Evolutionary conservation across 1,284 basidiomycete species (phyloP), one percentile per base, ranked within the genome.

Genomic region (Moesziomyces antarcticus): DNA sequence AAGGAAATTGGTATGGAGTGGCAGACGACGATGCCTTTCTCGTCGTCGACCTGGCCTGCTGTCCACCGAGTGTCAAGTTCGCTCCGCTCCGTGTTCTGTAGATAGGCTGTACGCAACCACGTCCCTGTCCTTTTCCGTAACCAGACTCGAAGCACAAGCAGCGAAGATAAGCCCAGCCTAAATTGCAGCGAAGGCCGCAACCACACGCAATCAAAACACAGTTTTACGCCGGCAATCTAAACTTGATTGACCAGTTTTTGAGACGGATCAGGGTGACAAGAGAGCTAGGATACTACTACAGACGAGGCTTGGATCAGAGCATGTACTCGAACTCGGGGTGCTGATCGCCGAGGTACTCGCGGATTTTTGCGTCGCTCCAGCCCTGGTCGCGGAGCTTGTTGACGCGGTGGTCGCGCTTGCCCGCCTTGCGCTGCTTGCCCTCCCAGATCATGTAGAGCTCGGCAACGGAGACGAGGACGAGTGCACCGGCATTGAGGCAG

Each of bases 301-400:
- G 5, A 35, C 10, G 27, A 37, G 11, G 18, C 30, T 13, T 33
- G 22, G 8, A 54, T 66, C 52, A 73, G 20, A 73, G 70, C 54
- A 67, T 73, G 65, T 68, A 73, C 27, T 45, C 45, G 55, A 68
- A 82, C 24, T 78, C 77, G 20, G 80, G 77, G 37, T 81, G 77
- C 27, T 66, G 62, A 47, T 82, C 80, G 27, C 80, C 80, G 13
- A 82, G 67, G 47, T 76, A 76, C 42, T 66, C 64, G 33, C 73
- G 68, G 47, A 81, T 76, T 25, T 67, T 59, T 35, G 73, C 73
- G 27, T 75, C 58, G 25, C 52, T 50, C 78, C 73, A 78, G 18
- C 74, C 68, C 5, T 52, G 56, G 8, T 67, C 51, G 30, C 59
- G 59, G 35, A 77, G 62, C 30, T 71, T 51, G n/a, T 54, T 56